A percentile compares a stretch with the other conserved stretches of the same genome.
These are phyloP conservation scores for Malassezia slooffiae DNA, from an alignment of 1,284 basidiomycete genomes.

Conservation along the genomic window DNA sequence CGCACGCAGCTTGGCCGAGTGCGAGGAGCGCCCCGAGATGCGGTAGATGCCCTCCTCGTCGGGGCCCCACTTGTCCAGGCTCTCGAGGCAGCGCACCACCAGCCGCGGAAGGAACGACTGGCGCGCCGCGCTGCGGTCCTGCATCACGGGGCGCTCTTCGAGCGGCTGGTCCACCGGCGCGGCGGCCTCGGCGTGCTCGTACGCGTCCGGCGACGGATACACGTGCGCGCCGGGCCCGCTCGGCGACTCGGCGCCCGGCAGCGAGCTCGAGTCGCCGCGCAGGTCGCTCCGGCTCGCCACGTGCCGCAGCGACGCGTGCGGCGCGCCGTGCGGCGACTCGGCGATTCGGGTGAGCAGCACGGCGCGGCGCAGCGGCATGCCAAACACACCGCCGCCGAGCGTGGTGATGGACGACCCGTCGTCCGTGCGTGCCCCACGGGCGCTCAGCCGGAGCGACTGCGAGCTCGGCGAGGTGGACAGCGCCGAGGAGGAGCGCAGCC, in stretches of 20 bases:
- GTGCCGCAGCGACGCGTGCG: neutral
- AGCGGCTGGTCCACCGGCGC: constrained; percentile 1
- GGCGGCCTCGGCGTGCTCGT: neutral
- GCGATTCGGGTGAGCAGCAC: constrained; percentile 25
- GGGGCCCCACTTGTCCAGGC: constrained; percentile 33
- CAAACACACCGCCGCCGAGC: constrained; percentile 18
- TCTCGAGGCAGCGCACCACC: constrained; percentile 37
- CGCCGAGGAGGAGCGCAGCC: constrained; percentile 11
- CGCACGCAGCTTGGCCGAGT: constrained; percentile 29
- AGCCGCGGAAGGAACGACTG: constrained; percentile 26
- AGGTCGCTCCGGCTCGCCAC: constrained; percentile 11
- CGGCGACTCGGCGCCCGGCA: no score
- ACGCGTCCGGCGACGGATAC: neutral
- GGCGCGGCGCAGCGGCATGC: constrained; percentile 28
- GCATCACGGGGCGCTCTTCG: constrained; percentile 11
- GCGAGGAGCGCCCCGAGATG: constrained; percentile 35
- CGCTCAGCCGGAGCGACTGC: constrained; percentile 11
- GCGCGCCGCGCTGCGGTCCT: constrained; percentile 23
- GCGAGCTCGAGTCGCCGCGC: constrained; percentile 18
- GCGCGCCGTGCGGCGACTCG: neutral
- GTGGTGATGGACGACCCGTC: no score
- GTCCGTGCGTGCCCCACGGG: neutral
- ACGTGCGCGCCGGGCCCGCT: constrained; percentile 9
- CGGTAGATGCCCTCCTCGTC: constrained; percentile 43
- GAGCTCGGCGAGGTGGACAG: constrained; percentile 13